phyloP scores from a whole-genome alignment of 139 green algal genomes.

The Closterium sp. region DNA sequence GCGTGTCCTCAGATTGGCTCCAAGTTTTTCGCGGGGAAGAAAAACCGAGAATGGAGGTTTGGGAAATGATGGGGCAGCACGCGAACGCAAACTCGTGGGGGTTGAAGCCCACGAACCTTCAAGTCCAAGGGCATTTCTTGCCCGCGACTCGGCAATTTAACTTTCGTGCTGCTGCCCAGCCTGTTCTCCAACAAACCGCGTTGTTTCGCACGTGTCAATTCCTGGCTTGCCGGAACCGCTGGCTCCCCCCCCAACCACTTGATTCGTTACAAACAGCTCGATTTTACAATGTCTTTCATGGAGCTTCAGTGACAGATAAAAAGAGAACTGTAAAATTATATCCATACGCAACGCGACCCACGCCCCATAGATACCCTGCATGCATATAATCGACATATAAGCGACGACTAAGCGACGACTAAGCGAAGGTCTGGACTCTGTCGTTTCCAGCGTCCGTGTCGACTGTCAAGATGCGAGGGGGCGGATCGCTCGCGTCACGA shows the following conservation, averaged over 20 bases:
- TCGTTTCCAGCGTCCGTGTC: background rate
- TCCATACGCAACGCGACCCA: too few species aligned
- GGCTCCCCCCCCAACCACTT: too few species aligned
- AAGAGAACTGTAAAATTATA: too few species aligned
- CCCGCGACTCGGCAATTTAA: background rate
- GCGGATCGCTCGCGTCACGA: too few species aligned
- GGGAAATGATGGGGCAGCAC: slow-evolving; percentile 1
- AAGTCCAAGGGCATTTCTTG: background rate
- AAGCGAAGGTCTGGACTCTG: background rate
- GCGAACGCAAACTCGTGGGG: background rate
- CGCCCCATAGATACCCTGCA: too few species aligned
- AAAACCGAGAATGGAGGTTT: slow-evolving; percentile 3
- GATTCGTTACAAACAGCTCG: too few species aligned
- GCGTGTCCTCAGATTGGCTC: background rate
- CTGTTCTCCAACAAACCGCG: too few species aligned
- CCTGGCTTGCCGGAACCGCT: too few species aligned
- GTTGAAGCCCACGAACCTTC: background rate
- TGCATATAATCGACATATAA: too few species aligned
- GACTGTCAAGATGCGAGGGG: background rate
- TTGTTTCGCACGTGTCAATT: too few species aligned
- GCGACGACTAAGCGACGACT: background rate
- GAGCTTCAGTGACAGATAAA: too few species aligned
- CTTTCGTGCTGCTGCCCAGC: background rate
- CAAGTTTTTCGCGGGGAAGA: background rate
- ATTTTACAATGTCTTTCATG: too few species aligned